These are phyloP conservation scores for Eimeria praecox DNA, from an alignment of 169 alveolate species.

Conservation along the genomic window DNA sequence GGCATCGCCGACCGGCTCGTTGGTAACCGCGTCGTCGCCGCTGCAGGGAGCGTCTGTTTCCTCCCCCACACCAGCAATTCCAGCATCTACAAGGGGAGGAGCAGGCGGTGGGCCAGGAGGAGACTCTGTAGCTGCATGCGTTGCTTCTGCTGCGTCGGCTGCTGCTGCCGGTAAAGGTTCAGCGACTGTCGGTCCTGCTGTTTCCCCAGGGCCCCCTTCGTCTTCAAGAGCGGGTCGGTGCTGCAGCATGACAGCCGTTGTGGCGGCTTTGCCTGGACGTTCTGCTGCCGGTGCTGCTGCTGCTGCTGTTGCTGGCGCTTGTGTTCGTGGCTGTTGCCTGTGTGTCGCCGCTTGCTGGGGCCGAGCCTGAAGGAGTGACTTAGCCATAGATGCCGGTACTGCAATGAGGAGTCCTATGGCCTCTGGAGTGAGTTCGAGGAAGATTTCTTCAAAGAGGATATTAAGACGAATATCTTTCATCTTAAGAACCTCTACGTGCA, in stretches of 20 bases:
- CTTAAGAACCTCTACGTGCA: slow-evolving; percentile 34
- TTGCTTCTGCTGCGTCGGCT: neutral
- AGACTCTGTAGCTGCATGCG: slow-evolving; percentile 59
- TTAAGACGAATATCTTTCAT: slow-evolving; percentile 6
- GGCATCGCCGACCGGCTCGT: neutral
- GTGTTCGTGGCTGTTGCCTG: slow-evolving; percentile 18
- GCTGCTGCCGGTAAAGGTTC: slow-evolving; percentile 19
- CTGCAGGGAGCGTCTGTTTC: neutral
- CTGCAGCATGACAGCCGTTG: slow-evolving; percentile 1
- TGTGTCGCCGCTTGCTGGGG: slow-evolving; percentile 22
- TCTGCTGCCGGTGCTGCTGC: slow-evolving; percentile 63
- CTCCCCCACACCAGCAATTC: neutral
- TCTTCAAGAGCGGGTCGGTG: slow-evolving; percentile 37
- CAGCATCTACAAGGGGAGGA: neutral
- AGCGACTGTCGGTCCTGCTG: neutral
- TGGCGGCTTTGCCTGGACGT: slow-evolving; percentile 12
- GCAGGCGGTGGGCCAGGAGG: neutral
- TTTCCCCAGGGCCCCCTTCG: neutral
- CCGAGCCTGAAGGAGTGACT: slow-evolving; percentile 78
- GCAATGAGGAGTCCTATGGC: slow-evolving; percentile 88
- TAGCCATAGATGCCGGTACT: slow-evolving; percentile 88
- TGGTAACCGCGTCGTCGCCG: neutral
- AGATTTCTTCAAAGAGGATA: slow-evolving; percentile 88
- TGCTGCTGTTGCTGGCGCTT: neutral
- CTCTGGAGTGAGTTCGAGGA: slow-evolving; percentile 89